These are phyloP conservation scores for Lecanicillium sp. DNA, from an alignment of 2,329 filamentous ascomycete genomes.

Conservation along the genomic window DNA sequence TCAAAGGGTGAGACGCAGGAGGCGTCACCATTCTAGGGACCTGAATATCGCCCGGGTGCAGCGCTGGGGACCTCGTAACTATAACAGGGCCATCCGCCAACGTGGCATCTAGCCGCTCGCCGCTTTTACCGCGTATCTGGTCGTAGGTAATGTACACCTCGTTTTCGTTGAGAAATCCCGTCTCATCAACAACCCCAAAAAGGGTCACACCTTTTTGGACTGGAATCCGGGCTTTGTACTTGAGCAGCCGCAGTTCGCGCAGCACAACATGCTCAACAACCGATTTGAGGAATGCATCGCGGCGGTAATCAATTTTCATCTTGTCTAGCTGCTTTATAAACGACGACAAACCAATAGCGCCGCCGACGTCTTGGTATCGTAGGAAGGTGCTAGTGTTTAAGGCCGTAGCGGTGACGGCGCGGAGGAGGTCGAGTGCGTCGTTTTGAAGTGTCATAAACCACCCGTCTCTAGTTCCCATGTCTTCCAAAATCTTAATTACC, in stretches of 20 bases:
- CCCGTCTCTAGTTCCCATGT: constrained; percentile 53
- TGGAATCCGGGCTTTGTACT: constrained; percentile 71
- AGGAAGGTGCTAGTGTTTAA: constrained; percentile 63
- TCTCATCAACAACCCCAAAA: constrained; percentile 81
- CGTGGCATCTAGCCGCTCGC: constrained; percentile 22
- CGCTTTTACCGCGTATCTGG: constrained; percentile 21
- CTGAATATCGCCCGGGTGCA: constrained; percentile 79
- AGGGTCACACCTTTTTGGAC: constrained; percentile 66
- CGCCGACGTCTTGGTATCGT: constrained; percentile 54
- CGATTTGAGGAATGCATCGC: constrained; percentile 62
- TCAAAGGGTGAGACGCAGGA: constrained; percentile 52
- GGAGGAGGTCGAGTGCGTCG: constrained; percentile 53
- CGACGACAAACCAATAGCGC: constrained; percentile 51
- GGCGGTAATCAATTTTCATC: constrained; percentile 58
- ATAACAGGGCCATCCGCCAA: constrained; percentile 42
- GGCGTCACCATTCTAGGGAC: constrained; percentile 56
- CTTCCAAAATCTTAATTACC: constrained; percentile 80
- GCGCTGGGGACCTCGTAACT: constrained; percentile 69
- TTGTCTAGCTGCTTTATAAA: constrained; percentile 55
- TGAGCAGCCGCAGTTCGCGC: constrained; percentile 65
- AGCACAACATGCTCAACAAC: constrained; percentile 65
- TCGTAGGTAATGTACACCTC: constrained; percentile 63
- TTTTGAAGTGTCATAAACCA: constrained; percentile 63
- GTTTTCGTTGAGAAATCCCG: constrained; percentile 56
- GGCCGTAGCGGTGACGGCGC: constrained; percentile 50